Evolutionary conservation across 2,329 filamentous ascomycete genomes (phyloP).

Genomic region (Curvularia sp.): DNA sequence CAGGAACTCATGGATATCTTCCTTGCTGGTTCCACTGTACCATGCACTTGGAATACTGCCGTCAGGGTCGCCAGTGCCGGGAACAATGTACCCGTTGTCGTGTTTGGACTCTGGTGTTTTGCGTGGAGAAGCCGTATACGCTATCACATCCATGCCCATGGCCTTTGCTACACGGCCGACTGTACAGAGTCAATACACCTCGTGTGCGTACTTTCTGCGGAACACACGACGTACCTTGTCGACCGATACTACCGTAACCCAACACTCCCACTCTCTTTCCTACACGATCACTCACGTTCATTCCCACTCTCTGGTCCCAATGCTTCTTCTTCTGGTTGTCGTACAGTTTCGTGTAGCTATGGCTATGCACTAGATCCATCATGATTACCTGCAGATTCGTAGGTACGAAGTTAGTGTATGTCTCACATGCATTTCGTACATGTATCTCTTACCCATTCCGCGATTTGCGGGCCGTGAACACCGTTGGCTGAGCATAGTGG

Average conservation of each 20-base stretch:
- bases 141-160: slow-evolving; percentile 74
- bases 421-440: too few relatives aligned
- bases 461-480: slow-evolving; percentile 69
- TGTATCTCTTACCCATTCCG: slow-evolving; percentile 61
- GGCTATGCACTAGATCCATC: slow-evolving; percentile 65
- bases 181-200: slow-evolving; percentile 23
- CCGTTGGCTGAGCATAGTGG: slow-evolving; percentile 63
- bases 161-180: slow-evolving; percentile 66
- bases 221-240: slow-evolving; percentile 58
- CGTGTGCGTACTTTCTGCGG: not conserved
- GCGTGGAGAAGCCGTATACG: slow-evolving; percentile 76
- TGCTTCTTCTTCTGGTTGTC: slow-evolving; percentile 63
- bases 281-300: slow-evolving; percentile 61
- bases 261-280: slow-evolving; percentile 66
- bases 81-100: slow-evolving; percentile 72
- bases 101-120: slow-evolving; percentile 67
- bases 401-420: too few relatives aligned
- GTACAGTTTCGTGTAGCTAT: slow-evolving; percentile 62
- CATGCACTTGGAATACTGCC: slow-evolving; percentile 63
- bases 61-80: slow-evolving; percentile 68
- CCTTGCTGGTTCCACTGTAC: slow-evolving; percentile 63
- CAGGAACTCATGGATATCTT: slow-evolving; percentile 61
- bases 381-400: slow-evolving; percentile 50
- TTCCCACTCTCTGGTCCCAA: slow-evolving; percentile 55
- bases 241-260: slow-evolving; percentile 68